Conservation (phyloP, 179 eudicot species). For the Corrigiola litoralis region DNA sequence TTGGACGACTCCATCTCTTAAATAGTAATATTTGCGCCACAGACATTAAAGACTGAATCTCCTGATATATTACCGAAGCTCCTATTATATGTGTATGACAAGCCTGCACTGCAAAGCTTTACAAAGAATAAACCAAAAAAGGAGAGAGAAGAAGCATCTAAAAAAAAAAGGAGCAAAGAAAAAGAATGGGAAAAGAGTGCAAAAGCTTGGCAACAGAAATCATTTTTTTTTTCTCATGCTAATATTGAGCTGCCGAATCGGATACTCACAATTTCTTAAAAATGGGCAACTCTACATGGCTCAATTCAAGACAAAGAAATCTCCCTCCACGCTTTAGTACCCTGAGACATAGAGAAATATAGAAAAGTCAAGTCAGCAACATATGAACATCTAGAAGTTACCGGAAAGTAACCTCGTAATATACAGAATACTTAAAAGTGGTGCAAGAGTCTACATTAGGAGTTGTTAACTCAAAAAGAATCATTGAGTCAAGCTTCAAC, state of each 20-base stretch:
- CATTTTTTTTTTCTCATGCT: background rate
- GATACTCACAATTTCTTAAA: slow-evolving; percentile 80
- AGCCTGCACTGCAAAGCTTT: background rate
- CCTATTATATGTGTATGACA: no score
- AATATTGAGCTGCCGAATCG: background rate
- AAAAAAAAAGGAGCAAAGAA: no score
- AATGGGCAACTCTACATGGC: slow-evolving; percentile 76
- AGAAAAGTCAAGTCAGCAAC: background rate
- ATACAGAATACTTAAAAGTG: background rate
- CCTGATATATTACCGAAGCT: no score
- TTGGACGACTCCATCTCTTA: no score
- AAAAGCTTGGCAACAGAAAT: background rate
- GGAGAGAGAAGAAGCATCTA: no score
- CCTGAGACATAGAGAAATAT: slow-evolving; percentile 35
- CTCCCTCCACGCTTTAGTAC: slow-evolving; percentile 87
- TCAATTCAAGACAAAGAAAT: slow-evolving; percentile 93
- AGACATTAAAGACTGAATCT: no score
- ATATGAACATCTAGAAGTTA: background rate
- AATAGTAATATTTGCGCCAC: no score
- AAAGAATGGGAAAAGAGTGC: background rate
- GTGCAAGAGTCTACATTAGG: no score
- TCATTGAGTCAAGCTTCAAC: no score
- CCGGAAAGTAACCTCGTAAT: background rate
- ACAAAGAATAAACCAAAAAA: no score
- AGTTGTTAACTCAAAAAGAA: no score